phyloP scores from a whole-genome alignment of 371 early-diverging fungal species.

The Phascolomyces articulosus region DNA sequence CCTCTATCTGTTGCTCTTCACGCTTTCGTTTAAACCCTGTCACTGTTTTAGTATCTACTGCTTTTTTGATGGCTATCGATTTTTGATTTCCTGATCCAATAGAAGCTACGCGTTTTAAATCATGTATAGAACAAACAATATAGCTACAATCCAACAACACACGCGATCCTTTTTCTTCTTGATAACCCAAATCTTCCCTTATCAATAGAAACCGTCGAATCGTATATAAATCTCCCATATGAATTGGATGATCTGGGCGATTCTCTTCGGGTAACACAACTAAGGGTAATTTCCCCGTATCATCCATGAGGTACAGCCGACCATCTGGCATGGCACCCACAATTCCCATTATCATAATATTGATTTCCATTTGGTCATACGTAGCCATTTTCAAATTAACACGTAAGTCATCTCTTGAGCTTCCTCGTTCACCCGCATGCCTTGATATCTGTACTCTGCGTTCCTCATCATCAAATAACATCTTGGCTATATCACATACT shows the following conservation, averaged over 20 bases:
- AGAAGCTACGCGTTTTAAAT: conserved; percentile 10
- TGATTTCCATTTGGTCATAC: neutral
- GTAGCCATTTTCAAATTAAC: neutral
- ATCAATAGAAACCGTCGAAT: conserved; percentile 15
- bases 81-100: neutral
- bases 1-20: neutral
- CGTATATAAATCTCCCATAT: conserved; percentile 16
- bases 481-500: neutral
- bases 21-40: neutral
- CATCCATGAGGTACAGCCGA: conserved; percentile 13
- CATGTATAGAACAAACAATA: conserved; percentile 9
- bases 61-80: neutral
- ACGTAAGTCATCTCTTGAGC: neutral
- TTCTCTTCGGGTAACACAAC: conserved; percentile 3
- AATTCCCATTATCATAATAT: conserved; percentile 2
- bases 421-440: neutral
- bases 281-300: conserved; percentile 8
- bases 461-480: neutral
- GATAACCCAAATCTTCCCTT: conserved; percentile 20
- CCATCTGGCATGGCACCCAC: conserved; percentile 12
- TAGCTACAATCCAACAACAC: conserved; percentile 4
- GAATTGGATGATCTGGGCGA: neutral
- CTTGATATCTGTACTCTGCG: neutral
- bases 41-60: neutral
- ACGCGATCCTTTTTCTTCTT: neutral